A percentile compares a stretch with the other conserved stretches of the same genome.
Evolutionary conservation across 148 eudicot genomes (phyloP).

Genomic region (Rhododendron ovatum): DNA sequence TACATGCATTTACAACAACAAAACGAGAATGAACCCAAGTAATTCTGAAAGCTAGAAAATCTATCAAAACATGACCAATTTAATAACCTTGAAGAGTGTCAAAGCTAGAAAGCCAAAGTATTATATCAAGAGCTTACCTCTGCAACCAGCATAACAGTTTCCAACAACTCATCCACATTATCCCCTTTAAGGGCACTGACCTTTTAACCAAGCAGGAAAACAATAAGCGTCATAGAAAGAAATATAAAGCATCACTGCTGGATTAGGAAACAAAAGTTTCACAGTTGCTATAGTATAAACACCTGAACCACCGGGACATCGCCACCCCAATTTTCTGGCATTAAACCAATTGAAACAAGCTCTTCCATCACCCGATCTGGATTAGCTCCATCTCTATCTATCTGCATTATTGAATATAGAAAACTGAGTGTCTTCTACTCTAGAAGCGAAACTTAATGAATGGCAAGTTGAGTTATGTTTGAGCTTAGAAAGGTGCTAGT

Average conservation of each 20-base stretch:
- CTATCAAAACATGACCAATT: not conserved
- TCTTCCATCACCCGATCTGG: conserved; percentile 98
- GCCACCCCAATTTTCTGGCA: conserved; percentile 99
- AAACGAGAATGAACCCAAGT: not conserved
- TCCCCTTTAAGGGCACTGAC: conserved; percentile 97
- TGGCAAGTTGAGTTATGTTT: not conserved
- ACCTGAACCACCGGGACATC: conserved; percentile 92
- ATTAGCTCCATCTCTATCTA: conserved; percentile 95
- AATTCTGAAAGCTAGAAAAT: not conserved
- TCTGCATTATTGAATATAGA: conserved; percentile 36
- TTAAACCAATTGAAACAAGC: conserved; percentile 83
- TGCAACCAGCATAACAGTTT: conserved; percentile 93
- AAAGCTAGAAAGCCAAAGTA: conserved; percentile 2
- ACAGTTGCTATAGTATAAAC: not conserved
- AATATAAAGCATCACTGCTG: not conserved
- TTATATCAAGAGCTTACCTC: conserved; percentile 49
- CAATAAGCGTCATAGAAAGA: not conserved
- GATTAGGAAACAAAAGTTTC: not conserved
- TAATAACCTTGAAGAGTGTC: not conserved
- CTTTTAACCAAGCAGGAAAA: conserved; percentile 33
- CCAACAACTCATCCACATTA: conserved; percentile 80
- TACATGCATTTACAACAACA: not conserved
- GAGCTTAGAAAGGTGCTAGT: not conserved
- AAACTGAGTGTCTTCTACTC: not conserved
- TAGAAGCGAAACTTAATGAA: not conserved